Conservation (phyloP, 768 basidiomycete genomes). For the Kwoniella mangroviensis region DNA sequence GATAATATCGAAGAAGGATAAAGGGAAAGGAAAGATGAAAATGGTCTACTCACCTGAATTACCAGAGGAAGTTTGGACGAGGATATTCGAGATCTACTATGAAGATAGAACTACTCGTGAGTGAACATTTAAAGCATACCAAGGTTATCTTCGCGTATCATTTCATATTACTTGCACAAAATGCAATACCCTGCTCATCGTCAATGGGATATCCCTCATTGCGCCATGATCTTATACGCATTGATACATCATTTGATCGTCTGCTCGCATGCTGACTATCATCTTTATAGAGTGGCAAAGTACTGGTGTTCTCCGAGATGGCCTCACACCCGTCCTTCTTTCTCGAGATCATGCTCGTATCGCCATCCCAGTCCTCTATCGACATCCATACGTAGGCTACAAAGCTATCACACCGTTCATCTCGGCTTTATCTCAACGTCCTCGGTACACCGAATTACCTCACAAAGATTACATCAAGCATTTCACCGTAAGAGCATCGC, state of each 20-base stretch:
- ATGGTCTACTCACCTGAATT: conserved; percentile 33
- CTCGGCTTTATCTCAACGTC: not conserved
- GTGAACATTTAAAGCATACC: conserved; percentile 5
- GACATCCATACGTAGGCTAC: conserved; percentile 26
- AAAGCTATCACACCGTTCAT: conserved; percentile 10
- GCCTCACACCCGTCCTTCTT: conserved; percentile 24
- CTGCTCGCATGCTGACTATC: not conserved
- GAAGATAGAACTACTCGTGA: conserved; percentile 29
- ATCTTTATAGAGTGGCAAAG: conserved; percentile 23
- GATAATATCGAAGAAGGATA: conserved; percentile 9
- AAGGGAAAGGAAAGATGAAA: conserved; percentile 45
- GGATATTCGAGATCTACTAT: conserved; percentile 44
- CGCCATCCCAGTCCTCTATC: conserved; percentile 27
- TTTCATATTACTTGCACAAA: too few relatives aligned
- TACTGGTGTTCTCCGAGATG: conserved; percentile 3
- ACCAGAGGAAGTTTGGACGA: conserved; percentile 45
- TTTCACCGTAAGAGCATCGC: conserved; percentile 28
- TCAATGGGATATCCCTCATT: not conserved
- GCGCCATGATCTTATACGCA: too few relatives aligned
- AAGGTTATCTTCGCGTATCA: not conserved
- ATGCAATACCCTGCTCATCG: too few relatives aligned
- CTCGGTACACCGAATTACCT: conserved; percentile 20
- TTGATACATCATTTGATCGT: not conserved
- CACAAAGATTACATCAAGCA: conserved; percentile 19
- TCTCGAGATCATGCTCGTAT: conserved; percentile 13